phyloP scores from a whole-genome alignment of 83 land plant species.

The Isoetes engelmannii region DNA sequence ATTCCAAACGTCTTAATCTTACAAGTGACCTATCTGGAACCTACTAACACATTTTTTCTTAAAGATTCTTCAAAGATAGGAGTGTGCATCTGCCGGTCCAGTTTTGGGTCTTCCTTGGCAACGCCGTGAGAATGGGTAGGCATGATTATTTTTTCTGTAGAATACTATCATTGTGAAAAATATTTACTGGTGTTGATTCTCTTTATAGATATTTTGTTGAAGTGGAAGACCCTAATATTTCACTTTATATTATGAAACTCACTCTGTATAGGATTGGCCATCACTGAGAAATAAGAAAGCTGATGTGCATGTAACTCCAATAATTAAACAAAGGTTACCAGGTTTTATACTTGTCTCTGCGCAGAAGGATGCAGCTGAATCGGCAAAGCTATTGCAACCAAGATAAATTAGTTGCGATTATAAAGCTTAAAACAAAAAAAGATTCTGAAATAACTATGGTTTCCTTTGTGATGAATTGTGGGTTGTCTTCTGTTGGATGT shows the following conservation, averaged over 20 bases:
- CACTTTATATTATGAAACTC: slow-evolving; percentile 75
- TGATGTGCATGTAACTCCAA: slow-evolving; percentile 86
- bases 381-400: slow-evolving; percentile 62
- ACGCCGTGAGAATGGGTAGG: slow-evolving; percentile 87
- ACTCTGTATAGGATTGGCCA: slow-evolving; percentile 55
- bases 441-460: too few relatives aligned
- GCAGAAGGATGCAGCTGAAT: slow-evolving; percentile 81
- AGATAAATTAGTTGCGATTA: slow-evolving; percentile 37
- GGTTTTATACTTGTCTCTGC: slow-evolving; percentile 77
- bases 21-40: slow-evolving; percentile 75
- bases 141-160: neutral
- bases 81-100: slow-evolving; percentile 77
- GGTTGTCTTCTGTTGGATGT: too few relatives aligned
- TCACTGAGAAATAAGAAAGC: slow-evolving; percentile 43
- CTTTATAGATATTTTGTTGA: slow-evolving; percentile 62
- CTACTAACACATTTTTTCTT: slow-evolving; percentile 46
- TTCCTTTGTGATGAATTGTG: too few relatives aligned
- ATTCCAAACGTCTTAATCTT: neutral
- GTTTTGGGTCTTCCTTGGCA: slow-evolving; percentile 95
- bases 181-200: neutral
- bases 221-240: slow-evolving; percentile 34
- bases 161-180: neutral
- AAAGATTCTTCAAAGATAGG: slow-evolving; percentile 36
- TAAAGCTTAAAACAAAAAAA: too few relatives aligned
- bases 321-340: slow-evolving; percentile 75